These are phyloP conservation scores for Pythium aquatile DNA, from an alignment of 352 stramenopile species.

Conservation along the genomic window DNA sequence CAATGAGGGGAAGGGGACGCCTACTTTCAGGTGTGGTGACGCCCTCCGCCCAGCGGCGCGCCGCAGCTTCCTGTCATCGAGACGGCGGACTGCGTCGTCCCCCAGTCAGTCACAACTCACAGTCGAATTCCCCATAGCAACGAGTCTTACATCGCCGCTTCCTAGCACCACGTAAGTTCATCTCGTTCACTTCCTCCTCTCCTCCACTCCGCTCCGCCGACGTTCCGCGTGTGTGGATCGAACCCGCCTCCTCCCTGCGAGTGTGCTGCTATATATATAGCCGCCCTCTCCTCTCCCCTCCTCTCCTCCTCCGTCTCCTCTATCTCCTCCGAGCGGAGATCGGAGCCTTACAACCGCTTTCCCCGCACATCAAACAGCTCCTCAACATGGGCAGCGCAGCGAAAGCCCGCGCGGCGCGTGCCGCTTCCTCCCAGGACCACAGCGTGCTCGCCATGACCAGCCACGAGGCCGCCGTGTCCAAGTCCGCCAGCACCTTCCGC, in stretches of 20 bases:
- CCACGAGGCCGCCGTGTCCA: constrained; percentile 7
- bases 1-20: constrained; percentile 18
- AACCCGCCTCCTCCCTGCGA: constrained; percentile 1
- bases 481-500: constrained; percentile 10
- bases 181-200: neutral
- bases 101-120: constrained; percentile 2
- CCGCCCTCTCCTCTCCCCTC: neutral
- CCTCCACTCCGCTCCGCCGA: neutral
- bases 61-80: neutral
- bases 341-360: neutral
- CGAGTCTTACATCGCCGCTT: neutral
- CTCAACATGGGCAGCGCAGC: constrained; percentile 19
- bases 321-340: neutral
- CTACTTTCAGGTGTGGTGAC: neutral
- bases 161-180: constrained; percentile 4
- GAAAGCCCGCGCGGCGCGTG: constrained; percentile 16
- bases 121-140: constrained; percentile 1
- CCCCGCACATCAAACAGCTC: neutral
- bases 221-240: constrained; percentile 5
- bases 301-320: neutral
- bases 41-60: neutral
- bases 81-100: constrained; percentile 1
- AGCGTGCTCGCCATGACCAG: constrained; percentile 19
- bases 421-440: constrained; percentile 12
- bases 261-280: neutral